Conservation (phyloP, 2,329 filamentous ascomycete genomes). For the Diaporthe helianthi region DNA sequence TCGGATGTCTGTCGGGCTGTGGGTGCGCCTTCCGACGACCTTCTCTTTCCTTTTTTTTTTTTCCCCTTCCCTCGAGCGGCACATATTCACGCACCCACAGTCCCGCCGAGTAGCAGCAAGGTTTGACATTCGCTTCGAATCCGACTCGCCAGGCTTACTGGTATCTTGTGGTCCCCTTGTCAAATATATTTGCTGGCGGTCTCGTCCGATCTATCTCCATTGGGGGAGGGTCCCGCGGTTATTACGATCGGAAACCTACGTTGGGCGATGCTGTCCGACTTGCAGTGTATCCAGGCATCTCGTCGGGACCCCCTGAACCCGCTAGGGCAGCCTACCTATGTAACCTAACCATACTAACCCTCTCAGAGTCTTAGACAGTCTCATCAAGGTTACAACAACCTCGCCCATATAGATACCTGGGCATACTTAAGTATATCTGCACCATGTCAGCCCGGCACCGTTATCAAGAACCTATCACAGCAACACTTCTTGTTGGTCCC, state of each 20-base stretch:
- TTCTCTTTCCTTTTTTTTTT: neutral
- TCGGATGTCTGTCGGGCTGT: neutral
- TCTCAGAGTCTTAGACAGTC: neutral
- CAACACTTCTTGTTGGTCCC: neutral
- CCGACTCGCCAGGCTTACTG: neutral
- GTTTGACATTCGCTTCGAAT: slow-evolving; percentile 5
- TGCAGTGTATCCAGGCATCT: too few species aligned
- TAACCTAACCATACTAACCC: neutral
- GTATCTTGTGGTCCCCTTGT: neutral
- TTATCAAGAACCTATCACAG: slow-evolving; percentile 19
- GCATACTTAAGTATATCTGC: too few species aligned
- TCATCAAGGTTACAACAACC: neutral
- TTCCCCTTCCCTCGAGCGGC: too few species aligned
- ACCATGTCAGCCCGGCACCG: neutral
- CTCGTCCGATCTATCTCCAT: neutral
- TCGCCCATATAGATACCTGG: too few species aligned
- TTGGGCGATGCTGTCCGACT: neutral
- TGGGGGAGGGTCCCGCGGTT: slow-evolving; percentile 1
- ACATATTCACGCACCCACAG: neutral
- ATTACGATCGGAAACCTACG: slow-evolving; percentile 5
- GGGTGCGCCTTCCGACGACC: slow-evolving; percentile 18
- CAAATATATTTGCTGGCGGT: neutral
- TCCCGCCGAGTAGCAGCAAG: neutral
- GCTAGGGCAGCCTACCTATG: too few species aligned
- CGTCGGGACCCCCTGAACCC: neutral